Conservation (phyloP, 108 stramenopile genomes). For the Cylindrotheca closterium region DNA sequence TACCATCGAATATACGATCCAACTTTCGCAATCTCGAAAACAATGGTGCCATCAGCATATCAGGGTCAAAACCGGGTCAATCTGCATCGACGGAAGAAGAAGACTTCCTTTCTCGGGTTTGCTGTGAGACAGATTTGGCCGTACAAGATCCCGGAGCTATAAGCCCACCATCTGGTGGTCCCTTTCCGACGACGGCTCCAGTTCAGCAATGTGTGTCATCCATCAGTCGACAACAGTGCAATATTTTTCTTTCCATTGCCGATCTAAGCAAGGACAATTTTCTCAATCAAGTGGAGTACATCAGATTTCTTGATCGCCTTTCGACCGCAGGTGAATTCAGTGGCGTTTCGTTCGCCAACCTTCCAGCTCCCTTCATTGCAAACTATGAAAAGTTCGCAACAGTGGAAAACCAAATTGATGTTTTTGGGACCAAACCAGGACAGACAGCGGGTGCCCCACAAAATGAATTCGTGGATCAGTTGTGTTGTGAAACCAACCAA, state of each 20-base stretch:
- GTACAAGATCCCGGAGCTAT: slow-evolving; percentile 16
- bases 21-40: slow-evolving; percentile 25
- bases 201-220: slow-evolving; percentile 2
- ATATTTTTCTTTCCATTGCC: slow-evolving; percentile 23
- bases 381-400: slow-evolving; percentile 34
- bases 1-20: slow-evolving; percentile 27
- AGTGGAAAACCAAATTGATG: slow-evolving; percentile 20
- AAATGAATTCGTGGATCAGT: slow-evolving; percentile 9
- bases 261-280: slow-evolving; percentile 28
- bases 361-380: slow-evolving; percentile 17
- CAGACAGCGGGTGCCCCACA: slow-evolving; percentile 12
- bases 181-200: not conserved
- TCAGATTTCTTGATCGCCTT: slow-evolving; percentile 37
- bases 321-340: slow-evolving; percentile 15
- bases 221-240: slow-evolving; percentile 14
- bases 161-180: slow-evolving; percentile 13
- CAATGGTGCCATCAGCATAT: slow-evolving; percentile 18
- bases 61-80: slow-evolving; percentile 28
- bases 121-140: slow-evolving; percentile 32
- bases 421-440: slow-evolving; percentile 30
- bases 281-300: slow-evolving; percentile 35
- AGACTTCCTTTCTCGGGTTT: slow-evolving; percentile 19
- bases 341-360: slow-evolving; percentile 10
- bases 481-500: slow-evolving; percentile 28
- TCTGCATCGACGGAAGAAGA: slow-evolving; percentile 15